Evolutionary conservation across 1,139 yeast species (phyloP).

Genomic region (Pichia sp.): DNA sequence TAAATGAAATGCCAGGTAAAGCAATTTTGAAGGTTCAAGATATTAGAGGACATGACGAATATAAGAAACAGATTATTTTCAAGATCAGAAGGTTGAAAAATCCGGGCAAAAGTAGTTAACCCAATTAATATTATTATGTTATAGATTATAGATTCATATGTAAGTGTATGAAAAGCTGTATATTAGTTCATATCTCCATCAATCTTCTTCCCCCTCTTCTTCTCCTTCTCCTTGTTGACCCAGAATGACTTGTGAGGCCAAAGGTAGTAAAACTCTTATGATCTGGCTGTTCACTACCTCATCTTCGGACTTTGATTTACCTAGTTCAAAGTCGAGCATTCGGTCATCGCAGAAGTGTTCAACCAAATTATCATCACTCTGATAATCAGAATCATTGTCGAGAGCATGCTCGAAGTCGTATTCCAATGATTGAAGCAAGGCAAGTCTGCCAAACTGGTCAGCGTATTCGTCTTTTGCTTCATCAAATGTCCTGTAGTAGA

Average conservation of each 20-base stretch:
- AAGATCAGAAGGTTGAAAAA: conserved; percentile 11
- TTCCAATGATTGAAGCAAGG: conserved; percentile 33
- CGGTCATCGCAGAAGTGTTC: conserved; percentile 27
- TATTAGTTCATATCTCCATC: not conserved
- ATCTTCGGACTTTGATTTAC: conserved; percentile 15
- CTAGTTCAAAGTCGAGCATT: conserved; percentile 23
- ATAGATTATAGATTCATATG: not conserved
- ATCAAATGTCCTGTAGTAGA: conserved; percentile 27
- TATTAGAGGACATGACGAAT: conserved; percentile 7
- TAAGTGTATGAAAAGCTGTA: not conserved
- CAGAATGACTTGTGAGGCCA: conserved; percentile 33
- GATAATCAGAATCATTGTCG: conserved; percentile 27
- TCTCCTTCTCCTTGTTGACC: conserved; percentile 15
- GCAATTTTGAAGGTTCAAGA: conserved; percentile 23
- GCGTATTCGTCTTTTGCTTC: conserved; percentile 20
- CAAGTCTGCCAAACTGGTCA: conserved; percentile 28
- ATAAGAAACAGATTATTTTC: conserved; percentile 12
- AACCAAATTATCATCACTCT: conserved; percentile 25
- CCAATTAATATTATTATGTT: no score
- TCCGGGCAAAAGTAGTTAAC: not conserved
- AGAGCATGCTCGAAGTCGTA: conserved; percentile 31
- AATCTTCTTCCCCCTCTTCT: not conserved
- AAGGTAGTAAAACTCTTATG: conserved; percentile 31
- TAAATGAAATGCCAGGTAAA: conserved; percentile 28
- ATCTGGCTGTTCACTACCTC: conserved; percentile 25